Conservation (phyloP, 2,329 filamentous ascomycete genomes). For the Allantophomopsis cytisporea region DNA sequence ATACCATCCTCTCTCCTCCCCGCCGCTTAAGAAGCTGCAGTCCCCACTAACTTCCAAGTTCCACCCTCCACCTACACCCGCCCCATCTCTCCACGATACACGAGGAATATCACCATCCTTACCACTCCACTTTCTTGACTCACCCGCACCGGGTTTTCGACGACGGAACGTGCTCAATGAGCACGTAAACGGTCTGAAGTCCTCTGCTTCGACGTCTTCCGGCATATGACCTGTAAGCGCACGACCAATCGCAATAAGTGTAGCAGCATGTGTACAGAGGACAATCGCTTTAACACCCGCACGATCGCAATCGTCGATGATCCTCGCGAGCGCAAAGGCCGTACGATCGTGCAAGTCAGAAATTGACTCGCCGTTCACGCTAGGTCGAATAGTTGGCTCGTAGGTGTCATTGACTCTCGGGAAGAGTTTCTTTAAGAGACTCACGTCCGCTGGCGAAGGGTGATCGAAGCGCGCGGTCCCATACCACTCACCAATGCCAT, state of each 20-base stretch:
- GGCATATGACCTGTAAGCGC: conserved; percentile 71
- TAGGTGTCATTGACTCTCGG: conserved; percentile 44
- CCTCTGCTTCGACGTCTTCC: conserved; percentile 54
- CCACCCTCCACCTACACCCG: conserved; percentile 66
- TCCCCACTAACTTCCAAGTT: conserved; percentile 69
- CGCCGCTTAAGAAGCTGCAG: conserved; percentile 66
- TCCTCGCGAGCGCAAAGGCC: conserved; percentile 51
- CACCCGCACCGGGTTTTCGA: conserved; percentile 21
- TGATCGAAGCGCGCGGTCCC: conserved; percentile 77
- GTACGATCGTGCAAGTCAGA: conserved; percentile 68
- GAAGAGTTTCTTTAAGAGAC: conserved; percentile 54
- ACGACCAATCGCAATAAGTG: conserved; percentile 75
- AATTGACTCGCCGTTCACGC: conserved; percentile 65
- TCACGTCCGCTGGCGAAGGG: conserved; percentile 56
- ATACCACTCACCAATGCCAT: conserved; percentile 74
- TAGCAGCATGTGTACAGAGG: conserved; percentile 81
- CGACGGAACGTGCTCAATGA: conserved; percentile 58
- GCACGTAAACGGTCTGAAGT: conserved; percentile 79
- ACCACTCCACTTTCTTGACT: conserved; percentile 24
- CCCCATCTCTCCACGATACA: conserved; percentile 40
- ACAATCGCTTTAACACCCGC: conserved; percentile 58
- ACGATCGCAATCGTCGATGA: conserved; percentile 62
- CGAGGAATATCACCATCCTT: conserved; percentile 21
- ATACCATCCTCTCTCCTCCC: conserved; percentile 82
- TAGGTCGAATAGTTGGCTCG: conserved; percentile 51